A percentile compares a stretch with the other conserved stretches of the same genome.
phyloP scores from a whole-genome alignment of 2,329 filamentous ascomycete genomes.

The Neonectria magnoliae region DNA sequence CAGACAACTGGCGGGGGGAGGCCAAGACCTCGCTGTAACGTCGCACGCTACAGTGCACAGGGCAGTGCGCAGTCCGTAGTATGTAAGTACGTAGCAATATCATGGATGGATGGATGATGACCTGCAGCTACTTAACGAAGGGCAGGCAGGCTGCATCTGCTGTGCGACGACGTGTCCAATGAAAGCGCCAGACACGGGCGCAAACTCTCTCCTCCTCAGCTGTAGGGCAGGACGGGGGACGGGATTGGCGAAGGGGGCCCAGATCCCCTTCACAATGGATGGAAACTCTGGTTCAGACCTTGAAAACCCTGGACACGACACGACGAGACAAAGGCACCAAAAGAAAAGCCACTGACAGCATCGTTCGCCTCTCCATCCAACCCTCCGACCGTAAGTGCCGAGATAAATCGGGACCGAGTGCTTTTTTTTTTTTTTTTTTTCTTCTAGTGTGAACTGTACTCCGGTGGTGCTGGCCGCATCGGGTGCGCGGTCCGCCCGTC shows the following conservation, averaged over 20 bases:
- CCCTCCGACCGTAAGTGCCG: not conserved
- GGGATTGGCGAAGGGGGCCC: not conserved
- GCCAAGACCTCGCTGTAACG: conserved; percentile 23
- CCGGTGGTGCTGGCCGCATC: not conserved
- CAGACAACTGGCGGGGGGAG: not conserved
- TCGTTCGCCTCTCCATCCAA: not conserved
- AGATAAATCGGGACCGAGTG: not conserved
- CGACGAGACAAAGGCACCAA: not conserved
- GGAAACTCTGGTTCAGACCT: too few species aligned
- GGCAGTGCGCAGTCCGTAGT: conserved; percentile 10
- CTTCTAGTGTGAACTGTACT: not conserved
- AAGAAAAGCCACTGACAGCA: conserved; percentile 13
- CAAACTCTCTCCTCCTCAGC: not conserved
- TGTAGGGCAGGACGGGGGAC: not conserved
- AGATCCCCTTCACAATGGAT: too few species aligned
- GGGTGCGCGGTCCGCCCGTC: not conserved
- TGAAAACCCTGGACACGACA: not conserved
- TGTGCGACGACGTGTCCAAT: not conserved
- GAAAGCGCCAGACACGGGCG: conserved; percentile 5
- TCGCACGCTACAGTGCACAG: conserved; percentile 21
- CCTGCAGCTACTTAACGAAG: not conserved
- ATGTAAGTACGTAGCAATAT: too few species aligned
- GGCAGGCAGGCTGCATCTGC: not conserved
- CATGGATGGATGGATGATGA: not conserved
- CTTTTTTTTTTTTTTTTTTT: not conserved